Conservation (phyloP, 1,284 basidiomycete genomes). For the Tylopilus orsonianus region DNA sequence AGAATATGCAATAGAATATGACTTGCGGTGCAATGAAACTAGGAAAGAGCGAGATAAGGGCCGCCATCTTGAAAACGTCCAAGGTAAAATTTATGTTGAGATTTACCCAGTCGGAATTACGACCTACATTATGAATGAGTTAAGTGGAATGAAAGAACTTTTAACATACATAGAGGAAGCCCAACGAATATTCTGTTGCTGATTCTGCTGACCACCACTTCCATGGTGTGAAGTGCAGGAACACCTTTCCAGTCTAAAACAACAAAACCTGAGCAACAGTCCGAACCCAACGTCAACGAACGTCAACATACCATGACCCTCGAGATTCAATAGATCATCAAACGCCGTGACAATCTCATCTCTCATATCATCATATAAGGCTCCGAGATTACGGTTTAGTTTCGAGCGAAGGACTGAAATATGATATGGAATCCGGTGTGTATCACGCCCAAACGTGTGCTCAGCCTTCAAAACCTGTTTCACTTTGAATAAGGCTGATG, state of each 20-base stretch:
- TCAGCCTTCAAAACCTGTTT: neutral
- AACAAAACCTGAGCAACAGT: no score
- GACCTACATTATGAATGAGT: no score
- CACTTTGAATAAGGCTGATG: no score
- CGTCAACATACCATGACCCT: constrained; percentile 18
- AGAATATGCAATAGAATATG: no score
- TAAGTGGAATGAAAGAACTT: no score
- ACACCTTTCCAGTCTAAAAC: constrained; percentile 37
- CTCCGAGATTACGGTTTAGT: constrained; percentile 34
- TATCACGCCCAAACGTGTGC: constrained; percentile 24
- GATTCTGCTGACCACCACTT: constrained; percentile 34
- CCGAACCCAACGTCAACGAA: no score
- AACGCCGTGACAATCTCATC: constrained; percentile 37
- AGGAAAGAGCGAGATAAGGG: constrained; percentile 38
- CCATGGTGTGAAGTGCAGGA: constrained; percentile 17
- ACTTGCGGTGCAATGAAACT: constrained; percentile 39
- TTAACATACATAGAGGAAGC: constrained; percentile 37
- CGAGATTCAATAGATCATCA: constrained; percentile 25
- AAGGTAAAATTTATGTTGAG: constrained; percentile 37
- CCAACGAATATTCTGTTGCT: constrained; percentile 42
- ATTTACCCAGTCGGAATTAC: constrained; percentile 37
- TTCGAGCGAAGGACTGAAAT: constrained; percentile 23
- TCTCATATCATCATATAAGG: constrained; percentile 27
- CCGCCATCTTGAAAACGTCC: constrained; percentile 33
- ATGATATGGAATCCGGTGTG: constrained; percentile 32